A percentile compares a stretch with the other conserved stretches of the same genome.
Evolutionary conservation across 139 green algal species (phyloP).

Genomic region (Axilococcus clingmanii): DNA sequence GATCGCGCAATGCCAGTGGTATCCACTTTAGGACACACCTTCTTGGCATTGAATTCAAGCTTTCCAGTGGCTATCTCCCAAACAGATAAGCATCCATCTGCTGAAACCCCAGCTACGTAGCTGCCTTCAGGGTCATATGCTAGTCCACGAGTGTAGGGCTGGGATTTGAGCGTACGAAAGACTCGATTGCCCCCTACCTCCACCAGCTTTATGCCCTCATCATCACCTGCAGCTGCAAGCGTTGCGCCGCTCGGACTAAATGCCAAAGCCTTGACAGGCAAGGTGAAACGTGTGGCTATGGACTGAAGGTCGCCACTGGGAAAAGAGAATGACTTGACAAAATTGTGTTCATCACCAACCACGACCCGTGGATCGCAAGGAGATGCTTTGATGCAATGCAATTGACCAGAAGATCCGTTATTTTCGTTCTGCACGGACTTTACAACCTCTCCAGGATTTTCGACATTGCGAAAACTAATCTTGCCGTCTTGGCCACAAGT

Average conservation of each 20-base stretch:
- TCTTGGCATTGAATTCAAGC: slow-evolving; percentile 12
- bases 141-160: slow-evolving; percentile 52
- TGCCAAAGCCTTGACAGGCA: slow-evolving; percentile 52
- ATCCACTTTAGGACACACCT: slow-evolving; percentile 28
- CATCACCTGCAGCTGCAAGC: slow-evolving; percentile 69
- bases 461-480: slow-evolving; percentile 14
- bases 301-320: slow-evolving; percentile 30
- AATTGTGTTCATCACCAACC: slow-evolving; percentile 35
- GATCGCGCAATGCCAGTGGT: slow-evolving; percentile 5
- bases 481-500: slow-evolving; percentile 29
- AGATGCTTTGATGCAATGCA: slow-evolving; percentile 17
- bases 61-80: slow-evolving; percentile 45
- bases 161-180: slow-evolving; percentile 29
- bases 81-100: slow-evolving; percentile 51
- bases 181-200: slow-evolving; percentile 38
- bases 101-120: slow-evolving; percentile 46
- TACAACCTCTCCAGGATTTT: slow-evolving; percentile 13
- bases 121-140: slow-evolving; percentile 70
- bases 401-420: background rate
- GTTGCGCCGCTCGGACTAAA: slow-evolving; percentile 47
- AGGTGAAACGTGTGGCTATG: slow-evolving; percentile 56
- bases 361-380: slow-evolving; percentile 24
- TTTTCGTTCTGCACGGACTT: slow-evolving; percentile 11
- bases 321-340: slow-evolving; percentile 45
- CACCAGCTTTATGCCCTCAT: slow-evolving; percentile 68